Conservation (phyloP, 495 filamentous ascomycete species). For the Astrocystis sublimbata region DNA sequence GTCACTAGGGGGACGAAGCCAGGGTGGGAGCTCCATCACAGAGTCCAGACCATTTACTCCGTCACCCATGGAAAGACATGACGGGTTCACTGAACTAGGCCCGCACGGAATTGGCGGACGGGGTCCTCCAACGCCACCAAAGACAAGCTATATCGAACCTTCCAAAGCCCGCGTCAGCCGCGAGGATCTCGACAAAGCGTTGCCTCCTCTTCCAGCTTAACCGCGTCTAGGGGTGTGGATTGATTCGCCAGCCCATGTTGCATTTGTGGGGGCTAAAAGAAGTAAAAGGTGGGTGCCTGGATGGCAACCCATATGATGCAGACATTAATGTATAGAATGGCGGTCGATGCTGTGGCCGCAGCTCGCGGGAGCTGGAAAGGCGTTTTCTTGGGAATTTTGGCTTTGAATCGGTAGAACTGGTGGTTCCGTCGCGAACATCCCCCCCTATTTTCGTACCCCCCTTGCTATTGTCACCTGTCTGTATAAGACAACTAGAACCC, state of each 20-base stretch:
- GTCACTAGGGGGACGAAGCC: conserved; percentile 60
- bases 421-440: background rate
- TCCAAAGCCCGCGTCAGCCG: conserved; percentile 38
- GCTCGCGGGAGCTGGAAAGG: conserved; percentile 5
- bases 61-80: conserved; percentile 41
- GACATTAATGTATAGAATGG: conserved; percentile 15
- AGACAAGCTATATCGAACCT: conserved; percentile 42
- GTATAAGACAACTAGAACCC: background rate
- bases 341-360: background rate
- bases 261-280: background rate
- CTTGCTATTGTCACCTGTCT: conserved; percentile 1
- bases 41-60: conserved; percentile 48
- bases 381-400: conserved; percentile 7
- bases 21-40: conserved; percentile 40
- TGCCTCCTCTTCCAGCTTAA: conserved; percentile 53
- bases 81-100: conserved; percentile 47
- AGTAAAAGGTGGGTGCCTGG: background rate
- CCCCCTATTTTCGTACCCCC: background rate
- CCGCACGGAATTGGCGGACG: conserved; percentile 39
- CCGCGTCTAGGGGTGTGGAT: background rate
- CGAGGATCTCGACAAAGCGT: conserved; percentile 54
- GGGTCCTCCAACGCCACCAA: conserved; percentile 47
- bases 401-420: conserved; percentile 12
- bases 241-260: background rate
- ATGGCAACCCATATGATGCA: background rate